Base-by-base conservation (phyloP, 257 asterid genomes). In the Striga asiatica region DNA sequence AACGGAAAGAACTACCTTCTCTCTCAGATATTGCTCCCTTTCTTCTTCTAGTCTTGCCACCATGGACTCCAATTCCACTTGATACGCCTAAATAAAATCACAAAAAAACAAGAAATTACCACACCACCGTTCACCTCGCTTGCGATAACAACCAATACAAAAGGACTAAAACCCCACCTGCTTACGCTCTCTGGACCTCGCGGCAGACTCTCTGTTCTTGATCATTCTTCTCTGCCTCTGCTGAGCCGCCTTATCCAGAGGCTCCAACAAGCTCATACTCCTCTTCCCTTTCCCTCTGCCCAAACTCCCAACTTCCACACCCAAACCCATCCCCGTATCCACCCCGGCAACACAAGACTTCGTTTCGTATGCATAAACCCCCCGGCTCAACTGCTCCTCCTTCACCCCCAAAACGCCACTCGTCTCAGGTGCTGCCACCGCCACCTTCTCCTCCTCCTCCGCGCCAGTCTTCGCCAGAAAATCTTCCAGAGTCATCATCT, bases 201-300 rank as follows among this genome's bases (percentile, higher is more conserved):
- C 97, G 3, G 98, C 98, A 29, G 97, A 87, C 74, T 87, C 98
- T 72, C 98, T 77, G 61, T 87, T 91, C 85, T 91, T 91, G 51
- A 91, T 91, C 98, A 91, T 91, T 80, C 97, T 82, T 73, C 80
- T 74, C 38, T 87, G 80, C 75, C 80, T 61, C 37, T 79, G 86
- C 57, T 69, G 82, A 0, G 82, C 72, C 2, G 79, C 93, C 77
- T 71, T 91, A 74, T 87, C 95, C 78, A 84, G 64, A 0, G 94
- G 94, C 49, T 91, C 97, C 76, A 87, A 64, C 77, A 82, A 76
- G 34, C 80, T 66, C 72, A 65, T 5, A 49, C 88, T 78, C 77
- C 94, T 78, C 78, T 66, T 70, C 74, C 78, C 93, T 66, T 59
- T 69, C 52, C 76, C 73, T 25, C 58, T 52, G 43, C 68, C 74